Conservation (phyloP, 1,284 basidiomycete species). For the Sanghuangporus sanghuang region DNA sequence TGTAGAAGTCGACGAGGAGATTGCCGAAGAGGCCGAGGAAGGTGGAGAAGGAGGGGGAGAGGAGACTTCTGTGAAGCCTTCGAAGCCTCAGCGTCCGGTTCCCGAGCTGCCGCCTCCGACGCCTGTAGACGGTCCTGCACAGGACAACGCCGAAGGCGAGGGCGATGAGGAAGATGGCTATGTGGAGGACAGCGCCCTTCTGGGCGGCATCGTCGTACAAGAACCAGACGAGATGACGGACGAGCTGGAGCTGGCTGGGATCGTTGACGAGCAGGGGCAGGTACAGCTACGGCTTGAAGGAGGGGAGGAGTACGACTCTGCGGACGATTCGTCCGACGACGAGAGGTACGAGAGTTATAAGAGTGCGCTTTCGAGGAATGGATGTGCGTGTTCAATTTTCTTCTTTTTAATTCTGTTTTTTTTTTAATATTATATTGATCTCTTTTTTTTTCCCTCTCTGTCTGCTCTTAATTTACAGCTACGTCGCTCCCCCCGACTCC, state of each 20-base stretch:
- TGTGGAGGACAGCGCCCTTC: background rate
- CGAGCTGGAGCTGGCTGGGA: background rate
- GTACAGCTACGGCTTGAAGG: background rate
- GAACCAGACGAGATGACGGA: background rate
- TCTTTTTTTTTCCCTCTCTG: too few species aligned
- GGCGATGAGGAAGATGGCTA: constrained; percentile 7
- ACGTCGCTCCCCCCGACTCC: background rate
- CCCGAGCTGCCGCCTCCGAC: background rate
- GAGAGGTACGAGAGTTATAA: background rate
- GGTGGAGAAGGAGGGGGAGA: background rate
- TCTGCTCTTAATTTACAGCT: too few species aligned
- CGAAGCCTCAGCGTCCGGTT: background rate
- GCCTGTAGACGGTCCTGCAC: background rate
- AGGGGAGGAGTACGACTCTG: background rate
- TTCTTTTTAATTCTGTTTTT: too few species aligned
- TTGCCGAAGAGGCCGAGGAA: constrained; percentile 11
- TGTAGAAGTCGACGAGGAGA: constrained; percentile 12
- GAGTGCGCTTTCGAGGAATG: background rate
- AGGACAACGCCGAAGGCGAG: constrained; percentile 4
- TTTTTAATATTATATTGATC: too few species aligned
- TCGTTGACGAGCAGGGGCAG: background rate
- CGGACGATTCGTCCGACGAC: background rate
- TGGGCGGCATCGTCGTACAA: background rate
- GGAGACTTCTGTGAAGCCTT: background rate
- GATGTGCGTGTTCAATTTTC: background rate